phyloP scores from a whole-genome alignment of 176 grass and related monocot species.

The Raddia distichophylla region DNA sequence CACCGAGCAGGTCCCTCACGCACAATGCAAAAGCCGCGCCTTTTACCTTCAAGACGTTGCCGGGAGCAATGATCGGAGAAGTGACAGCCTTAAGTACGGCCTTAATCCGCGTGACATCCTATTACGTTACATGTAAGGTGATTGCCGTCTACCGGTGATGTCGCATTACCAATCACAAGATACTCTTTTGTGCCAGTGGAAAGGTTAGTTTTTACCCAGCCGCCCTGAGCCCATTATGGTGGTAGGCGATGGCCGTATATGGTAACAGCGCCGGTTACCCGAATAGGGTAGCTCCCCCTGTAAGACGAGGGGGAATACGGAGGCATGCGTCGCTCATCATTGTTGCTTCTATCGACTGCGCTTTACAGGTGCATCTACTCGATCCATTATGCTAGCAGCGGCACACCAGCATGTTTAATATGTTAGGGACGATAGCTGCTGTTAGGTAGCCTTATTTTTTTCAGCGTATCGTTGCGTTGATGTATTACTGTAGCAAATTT shows the following conservation, averaged over 20 bases:
- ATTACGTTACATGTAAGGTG: no score
- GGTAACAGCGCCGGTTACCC: constrained; percentile 4
- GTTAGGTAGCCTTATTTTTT: no score
- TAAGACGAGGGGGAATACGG: neutral
- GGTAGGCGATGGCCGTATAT: neutral
- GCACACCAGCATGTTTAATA: neutral
- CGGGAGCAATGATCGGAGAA: neutral
- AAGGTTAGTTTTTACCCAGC: no score
- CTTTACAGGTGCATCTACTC: neutral
- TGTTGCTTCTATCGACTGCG: neutral
- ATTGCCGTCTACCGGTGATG: no score
- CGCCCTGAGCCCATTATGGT: no score
- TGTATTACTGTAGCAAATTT: no score
- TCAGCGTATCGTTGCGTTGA: no score
- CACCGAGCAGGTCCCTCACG: neutral
- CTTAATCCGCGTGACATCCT: no score
- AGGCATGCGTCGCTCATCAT: neutral
- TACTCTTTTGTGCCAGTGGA: no score
- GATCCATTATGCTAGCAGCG: neutral
- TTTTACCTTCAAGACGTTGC: constrained; percentile 5
- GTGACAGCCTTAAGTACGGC: neutral
- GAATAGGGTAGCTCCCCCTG: neutral
- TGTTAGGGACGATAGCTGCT: no score
- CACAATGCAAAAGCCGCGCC: neutral
- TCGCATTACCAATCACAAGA: no score